Conservation (phyloP, 1,284 basidiomycete species). For the Rhodotorula sp. region DNA sequence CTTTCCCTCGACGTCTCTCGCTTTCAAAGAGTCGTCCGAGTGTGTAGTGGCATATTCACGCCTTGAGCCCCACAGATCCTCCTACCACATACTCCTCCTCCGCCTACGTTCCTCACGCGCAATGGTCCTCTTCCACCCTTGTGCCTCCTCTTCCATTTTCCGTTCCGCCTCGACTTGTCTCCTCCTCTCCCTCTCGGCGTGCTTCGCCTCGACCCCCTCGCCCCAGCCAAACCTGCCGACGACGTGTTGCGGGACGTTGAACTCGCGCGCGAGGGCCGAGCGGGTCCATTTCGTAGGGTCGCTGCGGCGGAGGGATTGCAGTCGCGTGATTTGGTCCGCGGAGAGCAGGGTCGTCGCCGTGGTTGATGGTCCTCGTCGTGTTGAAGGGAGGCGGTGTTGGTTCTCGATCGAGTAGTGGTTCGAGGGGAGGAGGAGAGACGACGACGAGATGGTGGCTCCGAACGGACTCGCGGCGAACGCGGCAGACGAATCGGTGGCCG, state of each 20-base stretch:
- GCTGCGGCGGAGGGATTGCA: constrained; percentile 20
- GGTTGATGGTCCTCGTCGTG: neutral
- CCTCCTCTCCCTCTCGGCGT: constrained; percentile 16
- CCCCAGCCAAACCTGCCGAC: constrained; percentile 32
- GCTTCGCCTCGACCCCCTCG: constrained; percentile 18
- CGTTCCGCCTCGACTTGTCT: constrained; percentile 3
- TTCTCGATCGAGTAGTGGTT: neutral
- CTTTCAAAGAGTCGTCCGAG: too few relatives aligned
- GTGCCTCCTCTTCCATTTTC: constrained; percentile 12
- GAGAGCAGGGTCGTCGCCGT: neutral
- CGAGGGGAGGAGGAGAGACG: neutral
- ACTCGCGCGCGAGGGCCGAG: constrained; percentile 24
- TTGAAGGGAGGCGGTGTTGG: constrained; percentile 9
- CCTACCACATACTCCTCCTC: constrained; percentile 32
- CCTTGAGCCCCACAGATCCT: too few relatives aligned
- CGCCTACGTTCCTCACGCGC: constrained; percentile 35
- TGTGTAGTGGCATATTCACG: too few relatives aligned
- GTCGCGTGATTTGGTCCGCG: constrained; percentile 4
- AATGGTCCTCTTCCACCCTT: constrained; percentile 38
- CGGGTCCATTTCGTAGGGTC: constrained; percentile 17
- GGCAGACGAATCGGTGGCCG: neutral
- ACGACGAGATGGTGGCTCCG: neutral
- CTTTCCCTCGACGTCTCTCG: too few relatives aligned
- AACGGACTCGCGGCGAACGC: constrained; percentile 7
- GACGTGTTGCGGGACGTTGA: constrained; percentile 22